These are phyloP conservation scores for Pythium aristosporum DNA, from an alignment of 352 stramenopile genomes.

Conservation along the genomic window DNA sequence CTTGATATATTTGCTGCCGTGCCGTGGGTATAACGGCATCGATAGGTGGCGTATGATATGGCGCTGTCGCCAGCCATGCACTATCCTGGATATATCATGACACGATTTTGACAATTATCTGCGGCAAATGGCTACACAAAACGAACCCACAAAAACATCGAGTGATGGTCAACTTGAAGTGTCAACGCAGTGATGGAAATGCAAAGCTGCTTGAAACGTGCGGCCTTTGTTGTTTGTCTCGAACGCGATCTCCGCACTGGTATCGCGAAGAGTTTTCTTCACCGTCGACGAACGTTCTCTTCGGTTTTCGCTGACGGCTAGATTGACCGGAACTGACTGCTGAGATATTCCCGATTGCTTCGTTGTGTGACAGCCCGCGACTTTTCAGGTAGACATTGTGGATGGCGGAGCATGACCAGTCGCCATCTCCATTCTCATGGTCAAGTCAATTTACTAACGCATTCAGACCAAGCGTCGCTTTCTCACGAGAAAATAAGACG, in stretches of 20 bases:
- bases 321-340: background rate
- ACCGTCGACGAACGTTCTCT: background rate
- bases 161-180: slow-evolving; percentile 1
- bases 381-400: background rate
- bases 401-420: too few species aligned
- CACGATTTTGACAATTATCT: background rate
- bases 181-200: background rate
- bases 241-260: background rate
- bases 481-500: too few species aligned
- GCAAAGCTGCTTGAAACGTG: background rate
- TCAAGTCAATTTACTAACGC: too few species aligned
- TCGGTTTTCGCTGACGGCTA: background rate
- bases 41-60: background rate
- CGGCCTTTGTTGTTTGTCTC: background rate
- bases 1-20: background rate
- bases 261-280: background rate
- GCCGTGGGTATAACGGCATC: background rate
- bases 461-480: too few species aligned
- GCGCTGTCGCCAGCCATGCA: background rate
- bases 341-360: background rate
- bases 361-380: background rate
- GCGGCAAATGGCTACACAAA: background rate
- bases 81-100: background rate
- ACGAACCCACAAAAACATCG: background rate
- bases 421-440: too few species aligned